Percentiles rank a stretch among this genome's conserved stretches.
phyloP scores from a whole-genome alignment of 768 basidiomycete species.

The Coprinopsis marcescibilis region DNA sequence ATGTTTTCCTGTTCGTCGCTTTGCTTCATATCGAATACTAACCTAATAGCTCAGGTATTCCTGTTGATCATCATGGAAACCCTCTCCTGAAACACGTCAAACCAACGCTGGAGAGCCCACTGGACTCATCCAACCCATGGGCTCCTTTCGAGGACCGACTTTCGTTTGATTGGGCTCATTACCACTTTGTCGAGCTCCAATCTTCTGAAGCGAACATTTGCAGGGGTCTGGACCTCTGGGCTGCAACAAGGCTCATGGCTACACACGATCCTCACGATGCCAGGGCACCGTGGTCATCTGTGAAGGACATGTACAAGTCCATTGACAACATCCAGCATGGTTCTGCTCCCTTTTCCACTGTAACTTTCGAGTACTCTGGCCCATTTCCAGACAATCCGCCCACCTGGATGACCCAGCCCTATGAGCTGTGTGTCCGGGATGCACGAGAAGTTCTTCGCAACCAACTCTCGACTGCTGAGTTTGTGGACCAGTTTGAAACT shows the following conservation, averaged over 20 bases:
- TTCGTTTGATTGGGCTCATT: no score
- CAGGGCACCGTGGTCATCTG: slow-evolving; percentile 8
- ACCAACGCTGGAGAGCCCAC: no score
- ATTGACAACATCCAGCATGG: slow-evolving; percentile 16
- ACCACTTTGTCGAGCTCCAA: no score
- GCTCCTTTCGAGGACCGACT: no score
- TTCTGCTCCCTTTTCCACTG: slow-evolving; percentile 13
- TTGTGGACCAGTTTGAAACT: slow-evolving; percentile 25
- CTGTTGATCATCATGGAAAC: no score
- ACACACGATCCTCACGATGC: background rate
- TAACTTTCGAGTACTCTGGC: slow-evolving; percentile 14
- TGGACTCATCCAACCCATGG: no score
- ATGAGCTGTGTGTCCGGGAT: slow-evolving; percentile 19
- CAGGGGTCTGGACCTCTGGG: slow-evolving; percentile 16
- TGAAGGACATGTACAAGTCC: slow-evolving; percentile 11
- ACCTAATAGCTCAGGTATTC: no score
- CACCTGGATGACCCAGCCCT: slow-evolving; percentile 24
- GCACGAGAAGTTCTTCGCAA: slow-evolving; percentile 13
- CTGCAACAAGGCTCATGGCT: slow-evolving; percentile 11
- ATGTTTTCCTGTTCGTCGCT: no score
- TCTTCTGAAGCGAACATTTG: no score
- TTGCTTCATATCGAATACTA: no score
- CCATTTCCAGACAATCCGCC: slow-evolving; percentile 15
- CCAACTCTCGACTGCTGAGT: slow-evolving; percentile 16
- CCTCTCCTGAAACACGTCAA: no score